A percentile compares a stretch with the other conserved stretches of the same genome.
These are phyloP conservation scores for Herpetomonas samuelpessoai DNA, from an alignment of 208 protist species.

Conservation along the genomic window DNA sequence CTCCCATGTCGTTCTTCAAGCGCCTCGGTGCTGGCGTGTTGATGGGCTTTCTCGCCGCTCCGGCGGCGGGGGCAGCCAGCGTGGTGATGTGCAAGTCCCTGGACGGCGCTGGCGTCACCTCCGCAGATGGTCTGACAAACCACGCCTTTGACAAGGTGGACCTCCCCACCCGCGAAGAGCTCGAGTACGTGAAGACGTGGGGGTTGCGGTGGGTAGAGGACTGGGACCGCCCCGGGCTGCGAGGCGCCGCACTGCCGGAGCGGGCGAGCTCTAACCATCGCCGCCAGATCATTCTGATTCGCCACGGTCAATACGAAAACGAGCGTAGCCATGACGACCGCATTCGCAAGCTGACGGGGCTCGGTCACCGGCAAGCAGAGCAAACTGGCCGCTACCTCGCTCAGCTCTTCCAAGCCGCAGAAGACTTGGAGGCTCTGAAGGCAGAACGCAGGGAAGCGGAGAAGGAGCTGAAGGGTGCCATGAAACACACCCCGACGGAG, in stretches of 20 bases:
- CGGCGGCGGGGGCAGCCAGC: slow-evolving; percentile 17
- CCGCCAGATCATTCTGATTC: slow-evolving; percentile 74
- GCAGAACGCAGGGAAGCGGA: background rate
- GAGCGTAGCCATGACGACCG: slow-evolving; percentile 32
- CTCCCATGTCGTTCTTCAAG: slow-evolving; percentile 22
- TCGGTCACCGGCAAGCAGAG: slow-evolving; percentile 60
- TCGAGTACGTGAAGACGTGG: slow-evolving; percentile 55
- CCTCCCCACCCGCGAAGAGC: slow-evolving; percentile 26
- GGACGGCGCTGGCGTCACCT: slow-evolving; percentile 14
- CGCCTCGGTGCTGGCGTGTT: slow-evolving; percentile 19
- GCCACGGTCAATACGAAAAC: slow-evolving; percentile 83
- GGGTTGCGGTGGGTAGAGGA: slow-evolving; percentile 59
- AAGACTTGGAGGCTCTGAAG: background rate
- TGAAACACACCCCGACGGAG: slow-evolving; percentile 4
- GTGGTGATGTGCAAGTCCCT: slow-evolving; percentile 24
- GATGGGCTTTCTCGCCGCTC: slow-evolving; percentile 24
- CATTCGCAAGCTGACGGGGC: slow-evolving; percentile 36
- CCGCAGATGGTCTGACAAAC: slow-evolving; percentile 27
- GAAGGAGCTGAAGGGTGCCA: slow-evolving; percentile 1
- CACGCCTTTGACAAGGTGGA: slow-evolving; percentile 17
- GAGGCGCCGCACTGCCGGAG: slow-evolving; percentile 7
- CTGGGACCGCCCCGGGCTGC: slow-evolving; percentile 49
- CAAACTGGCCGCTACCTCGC: slow-evolving; percentile 55
- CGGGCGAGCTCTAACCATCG: slow-evolving; percentile 14
- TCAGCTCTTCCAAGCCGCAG: slow-evolving; percentile 20